Percentiles rank a stretch among this genome's conserved stretches.
Conservation (phyloP, 805 yeast species). For the Candida incommunis region DNA sequence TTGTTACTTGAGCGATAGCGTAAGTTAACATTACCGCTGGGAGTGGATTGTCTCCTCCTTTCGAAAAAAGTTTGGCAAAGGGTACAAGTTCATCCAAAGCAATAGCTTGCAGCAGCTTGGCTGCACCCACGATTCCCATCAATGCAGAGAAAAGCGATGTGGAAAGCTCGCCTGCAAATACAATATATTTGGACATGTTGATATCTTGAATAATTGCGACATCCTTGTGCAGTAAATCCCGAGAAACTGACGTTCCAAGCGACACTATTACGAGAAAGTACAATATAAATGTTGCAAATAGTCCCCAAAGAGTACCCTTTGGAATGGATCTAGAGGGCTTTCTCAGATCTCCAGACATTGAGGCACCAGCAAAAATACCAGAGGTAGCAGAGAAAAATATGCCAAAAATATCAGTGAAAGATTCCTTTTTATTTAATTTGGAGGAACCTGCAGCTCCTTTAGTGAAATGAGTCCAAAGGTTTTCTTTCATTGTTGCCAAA, state of each 20-base stretch:
- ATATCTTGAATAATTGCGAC: slow-evolving; percentile 78
- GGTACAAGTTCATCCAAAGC: slow-evolving; percentile 85
- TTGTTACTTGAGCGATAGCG: slow-evolving; percentile 67
- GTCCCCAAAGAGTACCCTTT: slow-evolving; percentile 80
- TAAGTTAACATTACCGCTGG: slow-evolving; percentile 64
- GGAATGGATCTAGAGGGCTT: slow-evolving; percentile 87
- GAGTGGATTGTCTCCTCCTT: slow-evolving; percentile 43
- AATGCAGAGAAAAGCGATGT: slow-evolving; percentile 86
- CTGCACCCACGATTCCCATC: slow-evolving; percentile 94
- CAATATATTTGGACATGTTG: slow-evolving; percentile 49
- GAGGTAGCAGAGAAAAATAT: slow-evolving; percentile 97
- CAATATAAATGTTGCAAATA: slow-evolving; percentile 58
- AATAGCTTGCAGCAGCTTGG: slow-evolving; percentile 79
- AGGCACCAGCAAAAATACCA: slow-evolving; percentile 96
- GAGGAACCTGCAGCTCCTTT: slow-evolving; percentile 83
- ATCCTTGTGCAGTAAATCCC: slow-evolving; percentile 62
- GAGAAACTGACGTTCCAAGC: slow-evolving; percentile 67
- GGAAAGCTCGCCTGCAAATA: slow-evolving; percentile 80
- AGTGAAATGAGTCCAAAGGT: slow-evolving; percentile 69
- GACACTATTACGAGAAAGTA: slow-evolving; percentile 72
- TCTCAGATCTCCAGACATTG: slow-evolving; percentile 89
- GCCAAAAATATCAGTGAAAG: slow-evolving; percentile 77
- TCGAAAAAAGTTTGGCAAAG: slow-evolving; percentile 47
- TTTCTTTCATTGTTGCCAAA: slow-evolving; percentile 49
- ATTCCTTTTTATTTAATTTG: slow-evolving; percentile 44